phyloP scores from a whole-genome alignment of 1,284 basidiomycete genomes.

The Microbotryum saponariae region DNA sequence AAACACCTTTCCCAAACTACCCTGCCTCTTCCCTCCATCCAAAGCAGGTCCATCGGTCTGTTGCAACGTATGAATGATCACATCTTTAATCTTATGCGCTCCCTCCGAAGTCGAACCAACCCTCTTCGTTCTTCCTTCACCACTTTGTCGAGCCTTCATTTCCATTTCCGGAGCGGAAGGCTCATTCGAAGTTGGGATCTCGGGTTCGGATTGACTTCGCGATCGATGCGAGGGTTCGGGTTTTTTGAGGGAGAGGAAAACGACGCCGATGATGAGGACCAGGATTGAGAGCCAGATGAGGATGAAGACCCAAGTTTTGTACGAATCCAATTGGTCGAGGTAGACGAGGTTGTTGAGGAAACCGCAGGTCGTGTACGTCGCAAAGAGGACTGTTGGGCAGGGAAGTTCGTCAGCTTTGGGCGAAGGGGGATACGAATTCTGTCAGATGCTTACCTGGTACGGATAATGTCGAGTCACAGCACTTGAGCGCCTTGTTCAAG shows the following conservation, averaged over 20 bases:
- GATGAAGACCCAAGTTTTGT: constrained; percentile 70
- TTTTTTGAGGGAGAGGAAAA: constrained; percentile 49
- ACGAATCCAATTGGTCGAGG: constrained; percentile 41
- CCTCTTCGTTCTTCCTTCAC: neutral
- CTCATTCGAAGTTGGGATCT: constrained; percentile 1
- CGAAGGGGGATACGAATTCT: constrained; percentile 45
- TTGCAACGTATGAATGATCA: neutral
- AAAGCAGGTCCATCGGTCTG: constrained; percentile 9
- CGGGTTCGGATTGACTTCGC: constrained; percentile 10
- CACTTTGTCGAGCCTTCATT: constrained; percentile 2
- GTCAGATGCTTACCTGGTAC: constrained; percentile 57
- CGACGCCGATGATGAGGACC: constrained; percentile 76
- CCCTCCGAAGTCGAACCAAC: constrained; percentile 4
- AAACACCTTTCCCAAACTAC: too few species aligned
- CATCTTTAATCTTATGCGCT: constrained; percentile 6
- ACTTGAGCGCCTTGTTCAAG: constrained; percentile 27
- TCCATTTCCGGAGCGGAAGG: constrained; percentile 3
- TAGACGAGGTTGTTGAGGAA: constrained; percentile 58
- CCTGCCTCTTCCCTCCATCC: constrained; percentile 10
- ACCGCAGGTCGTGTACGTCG: constrained; percentile 33
- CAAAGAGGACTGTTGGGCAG: constrained; percentile 46
- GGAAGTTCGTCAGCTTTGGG: too few species aligned
- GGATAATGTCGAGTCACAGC: constrained; percentile 55
- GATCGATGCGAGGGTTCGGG: neutral
- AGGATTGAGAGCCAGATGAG: constrained; percentile 73